Evolutionary conservation across 2,329 filamentous ascomycete species (phyloP), one percentile per base, ranked within the genome.

Genomic region (Claviceps sp.): DNA sequence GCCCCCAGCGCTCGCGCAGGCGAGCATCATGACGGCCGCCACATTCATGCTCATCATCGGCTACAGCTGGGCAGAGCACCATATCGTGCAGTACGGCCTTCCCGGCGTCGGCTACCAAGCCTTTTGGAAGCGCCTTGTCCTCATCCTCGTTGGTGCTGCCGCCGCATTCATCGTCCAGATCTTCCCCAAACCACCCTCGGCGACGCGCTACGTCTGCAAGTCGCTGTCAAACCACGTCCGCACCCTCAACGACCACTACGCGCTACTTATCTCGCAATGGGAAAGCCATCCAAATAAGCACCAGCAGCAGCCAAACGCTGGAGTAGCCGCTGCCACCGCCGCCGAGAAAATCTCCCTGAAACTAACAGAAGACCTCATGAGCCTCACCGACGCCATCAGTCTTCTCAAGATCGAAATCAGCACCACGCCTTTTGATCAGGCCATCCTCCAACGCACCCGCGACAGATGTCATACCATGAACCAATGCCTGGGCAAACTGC

Each of bases 191-290:
- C 72, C 73, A 0, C 72, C 73, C 0, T 75, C 73, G 0, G 72
- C 71, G 0, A 69, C 71, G 0, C 63, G 61, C 0, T 71, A 75
- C 51, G 63, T 73, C 41, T 66, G 67, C 56, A 71, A 71, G 41
- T 67, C 70, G 0, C 66, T 77, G 0, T 71, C 74, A 0, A 68
- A 70, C 42, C 61, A 65, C 0, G 59, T 76, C 2, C 65, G 69
- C 9, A 65, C 66, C 0, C 54, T 76, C 1, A 70, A 70, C 0
- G 71, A 75, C 52, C 73, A 75, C 55, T 76, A 77, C 51, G 72
- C 74, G 0, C 63, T 76, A 0, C 56, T 75, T 0, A 56, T 76
- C 0, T 74, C 73, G 0, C 67, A 70, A 52, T 73, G 72, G 70
- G 72, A 69, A 9, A 64, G 62, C 4, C 62, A 64, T 1, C 30